Conservation (phyloP, 805 yeast species). For the Wickerhamomyces ciferrii region DNA sequence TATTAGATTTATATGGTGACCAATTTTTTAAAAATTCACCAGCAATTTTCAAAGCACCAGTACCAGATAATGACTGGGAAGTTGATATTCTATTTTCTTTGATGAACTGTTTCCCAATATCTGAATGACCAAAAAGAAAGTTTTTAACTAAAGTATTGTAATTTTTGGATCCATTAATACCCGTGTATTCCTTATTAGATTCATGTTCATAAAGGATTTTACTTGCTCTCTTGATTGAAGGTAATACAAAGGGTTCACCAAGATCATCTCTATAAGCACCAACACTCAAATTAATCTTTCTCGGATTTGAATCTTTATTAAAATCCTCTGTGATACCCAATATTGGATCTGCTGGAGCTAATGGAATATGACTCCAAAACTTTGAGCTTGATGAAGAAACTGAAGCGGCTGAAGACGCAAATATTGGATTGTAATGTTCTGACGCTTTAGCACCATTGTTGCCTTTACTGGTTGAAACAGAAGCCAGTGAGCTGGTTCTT, state of each 20-base stretch:
- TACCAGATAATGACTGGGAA: conserved; percentile 89
- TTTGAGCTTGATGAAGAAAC: not conserved
- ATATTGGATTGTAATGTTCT: not conserved
- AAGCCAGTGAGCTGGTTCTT: not conserved
- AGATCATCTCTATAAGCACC: conserved; percentile 85
- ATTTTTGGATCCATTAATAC: conserved; percentile 72
- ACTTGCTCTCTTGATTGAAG: conserved; percentile 69
- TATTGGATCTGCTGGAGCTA: conserved; percentile 84
- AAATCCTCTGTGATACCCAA: conserved; percentile 73
- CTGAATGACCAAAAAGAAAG: conserved; percentile 67
- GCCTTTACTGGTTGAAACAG: not conserved
- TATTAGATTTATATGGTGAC: conserved; percentile 37
- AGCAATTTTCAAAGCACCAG: conserved; percentile 87
- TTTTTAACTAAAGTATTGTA: conserved; percentile 64
- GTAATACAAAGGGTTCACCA: conserved; percentile 88
- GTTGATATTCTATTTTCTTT: conserved; percentile 62
- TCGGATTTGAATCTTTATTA: conserved; percentile 55
- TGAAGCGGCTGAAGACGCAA: not conserved
- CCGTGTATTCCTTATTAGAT: conserved; percentile 79
- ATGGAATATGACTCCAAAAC: conserved; percentile 3
- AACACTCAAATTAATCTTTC: conserved; percentile 45
- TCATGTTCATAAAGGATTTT: conserved; percentile 35
- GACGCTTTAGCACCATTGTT: not conserved
- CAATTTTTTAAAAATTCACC: conserved; percentile 70
- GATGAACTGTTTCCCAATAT: conserved; percentile 49